Percentiles rank a stretch among this genome's conserved stretches.
phyloP scores from a whole-genome alignment of 2,329 filamentous ascomycete species.

The Sordariomycetes sp. region DNA sequence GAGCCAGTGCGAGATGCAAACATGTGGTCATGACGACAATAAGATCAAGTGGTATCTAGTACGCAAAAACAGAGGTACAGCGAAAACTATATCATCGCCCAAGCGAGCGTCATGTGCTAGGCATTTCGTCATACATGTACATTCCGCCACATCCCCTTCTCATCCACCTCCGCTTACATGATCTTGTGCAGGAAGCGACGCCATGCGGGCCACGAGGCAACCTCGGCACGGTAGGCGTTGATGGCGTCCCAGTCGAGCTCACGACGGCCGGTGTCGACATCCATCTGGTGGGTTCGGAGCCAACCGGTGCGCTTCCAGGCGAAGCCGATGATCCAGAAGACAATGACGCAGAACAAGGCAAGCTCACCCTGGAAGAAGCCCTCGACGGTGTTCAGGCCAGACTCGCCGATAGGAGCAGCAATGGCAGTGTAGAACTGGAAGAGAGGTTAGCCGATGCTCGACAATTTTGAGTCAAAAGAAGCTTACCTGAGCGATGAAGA shows the following conservation, averaged over 20 bases:
- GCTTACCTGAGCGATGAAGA: slow-evolving; percentile 43
- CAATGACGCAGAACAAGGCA: slow-evolving; percentile 42
- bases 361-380: slow-evolving; percentile 48
- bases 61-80: slow-evolving; percentile 4
- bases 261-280: slow-evolving; percentile 57
- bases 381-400: slow-evolving; percentile 29
- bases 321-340: slow-evolving; percentile 50
- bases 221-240: slow-evolving; percentile 40
- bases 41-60: slow-evolving; percentile 6
- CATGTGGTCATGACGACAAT: no score
- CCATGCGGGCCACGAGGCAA: slow-evolving; percentile 44
- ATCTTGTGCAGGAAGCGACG: slow-evolving; percentile 25
- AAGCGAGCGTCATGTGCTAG: background rate
- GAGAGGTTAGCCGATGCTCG: background rate
- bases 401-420: slow-evolving; percentile 18
- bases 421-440: slow-evolving; percentile 41
- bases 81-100: slow-evolving; percentile 2
- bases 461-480: slow-evolving; percentile 8
- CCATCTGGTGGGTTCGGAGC: slow-evolving; percentile 50
- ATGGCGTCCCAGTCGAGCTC: slow-evolving; percentile 58
- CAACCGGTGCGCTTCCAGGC: slow-evolving; percentile 58
- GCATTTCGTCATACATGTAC: background rate
- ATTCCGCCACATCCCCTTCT: background rate
- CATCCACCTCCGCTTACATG: slow-evolving; percentile 19
- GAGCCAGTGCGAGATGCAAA: no score